Conservation (phyloP, 495 filamentous ascomycete genomes). For the Aspergillus leporis region DNA sequence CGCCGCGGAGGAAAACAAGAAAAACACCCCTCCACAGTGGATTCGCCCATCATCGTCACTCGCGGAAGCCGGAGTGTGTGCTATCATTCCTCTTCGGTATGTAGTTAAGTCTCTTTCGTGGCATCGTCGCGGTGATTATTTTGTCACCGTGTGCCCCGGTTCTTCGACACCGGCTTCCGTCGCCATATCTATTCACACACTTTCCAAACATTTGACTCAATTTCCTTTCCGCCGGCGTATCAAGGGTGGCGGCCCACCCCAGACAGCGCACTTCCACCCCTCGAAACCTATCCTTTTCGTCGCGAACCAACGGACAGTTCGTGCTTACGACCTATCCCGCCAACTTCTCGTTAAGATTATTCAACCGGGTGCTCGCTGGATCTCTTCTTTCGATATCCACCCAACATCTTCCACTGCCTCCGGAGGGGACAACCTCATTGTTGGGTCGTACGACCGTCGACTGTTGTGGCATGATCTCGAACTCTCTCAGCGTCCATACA, state of each 20-base stretch:
- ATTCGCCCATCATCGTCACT: constrained; percentile 72
- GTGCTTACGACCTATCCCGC: constrained; percentile 86
- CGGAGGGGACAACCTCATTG: constrained; percentile 88
- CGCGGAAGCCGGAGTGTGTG: constrained; percentile 73
- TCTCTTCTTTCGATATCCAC: constrained; percentile 90
- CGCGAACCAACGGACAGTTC: constrained; percentile 87
- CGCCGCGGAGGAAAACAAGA: constrained; percentile 61
- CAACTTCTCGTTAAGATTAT: constrained; percentile 89
- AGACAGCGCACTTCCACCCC: constrained; percentile 92
- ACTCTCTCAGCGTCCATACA: constrained; percentile 85
- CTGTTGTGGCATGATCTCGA: constrained; percentile 98
- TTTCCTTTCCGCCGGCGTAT: constrained; percentile 79
- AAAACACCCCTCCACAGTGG: constrained; percentile 79
- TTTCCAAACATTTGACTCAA: constrained; percentile 92
- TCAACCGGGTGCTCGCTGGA: constrained; percentile 92
- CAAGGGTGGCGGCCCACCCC: constrained; percentile 78
- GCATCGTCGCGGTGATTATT: constrained; percentile 94
- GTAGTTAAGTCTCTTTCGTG: constrained; percentile 88
- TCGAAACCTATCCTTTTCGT: constrained; percentile 92
- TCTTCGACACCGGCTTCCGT: constrained; percentile 61
- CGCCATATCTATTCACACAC: constrained; percentile 92
- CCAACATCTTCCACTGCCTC: constrained; percentile 55
- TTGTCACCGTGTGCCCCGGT: constrained; percentile 83
- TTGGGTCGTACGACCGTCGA: constrained; percentile 89
- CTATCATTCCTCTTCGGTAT: constrained; percentile 76